Percentiles rank a stretch among this genome's conserved stretches.
phyloP scores from a whole-genome alignment of 129 eudicot species.

The Heracleum sosnowskyi region DNA sequence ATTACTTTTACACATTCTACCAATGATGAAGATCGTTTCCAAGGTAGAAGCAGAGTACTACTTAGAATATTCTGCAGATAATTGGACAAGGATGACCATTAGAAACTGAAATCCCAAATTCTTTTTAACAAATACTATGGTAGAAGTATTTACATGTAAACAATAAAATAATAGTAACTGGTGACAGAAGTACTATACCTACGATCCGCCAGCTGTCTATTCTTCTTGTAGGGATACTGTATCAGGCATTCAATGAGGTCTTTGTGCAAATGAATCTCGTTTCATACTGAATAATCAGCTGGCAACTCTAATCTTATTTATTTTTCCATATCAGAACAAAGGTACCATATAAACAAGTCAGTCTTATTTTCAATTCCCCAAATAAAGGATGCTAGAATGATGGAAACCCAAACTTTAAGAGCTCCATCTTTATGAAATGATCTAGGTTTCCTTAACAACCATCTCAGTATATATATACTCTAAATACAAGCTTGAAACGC shows the following conservation, averaged over 20 bases:
- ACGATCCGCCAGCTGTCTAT: neutral
- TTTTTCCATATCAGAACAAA: neutral
- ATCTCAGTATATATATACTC: neutral
- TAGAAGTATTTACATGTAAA: neutral
- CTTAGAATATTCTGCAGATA: conserved; percentile 14
- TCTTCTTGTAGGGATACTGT: neutral
- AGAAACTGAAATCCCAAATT: neutral
- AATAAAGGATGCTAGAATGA: neutral
- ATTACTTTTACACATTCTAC: neutral
- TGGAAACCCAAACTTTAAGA: conserved; percentile 6
- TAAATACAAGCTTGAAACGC: neutral
- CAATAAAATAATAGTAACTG: neutral
- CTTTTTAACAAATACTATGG: neutral
- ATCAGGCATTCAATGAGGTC: neutral
- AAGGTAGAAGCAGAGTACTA: conserved; percentile 10
- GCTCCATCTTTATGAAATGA: neutral
- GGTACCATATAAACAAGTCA: conserved; percentile 2
- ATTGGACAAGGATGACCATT: neutral
- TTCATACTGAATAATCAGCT: neutral
- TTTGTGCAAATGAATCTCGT: neutral
- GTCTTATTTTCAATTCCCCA: neutral
- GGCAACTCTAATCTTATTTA: neutral
- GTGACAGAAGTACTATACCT: neutral
- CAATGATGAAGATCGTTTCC: conserved; percentile 3
- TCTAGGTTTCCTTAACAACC: neutral